Percentiles rank a stretch among this genome's conserved stretches.
phyloP scores from a whole-genome alignment of 75 land plant genomes.

The Chamaecyparis obtusa region DNA sequence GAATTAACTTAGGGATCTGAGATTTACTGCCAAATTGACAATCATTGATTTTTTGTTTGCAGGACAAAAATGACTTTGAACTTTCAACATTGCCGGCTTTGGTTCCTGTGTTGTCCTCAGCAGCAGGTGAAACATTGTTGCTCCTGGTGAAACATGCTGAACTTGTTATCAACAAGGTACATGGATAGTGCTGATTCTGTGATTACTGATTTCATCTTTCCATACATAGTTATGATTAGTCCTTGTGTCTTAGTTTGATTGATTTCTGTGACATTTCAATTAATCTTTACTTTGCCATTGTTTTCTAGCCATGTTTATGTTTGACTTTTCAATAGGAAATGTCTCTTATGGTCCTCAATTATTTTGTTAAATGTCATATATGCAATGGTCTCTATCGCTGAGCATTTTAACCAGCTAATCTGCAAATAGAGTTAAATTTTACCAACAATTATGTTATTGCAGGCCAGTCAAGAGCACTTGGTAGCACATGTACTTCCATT shows the following conservation, averaged over 20 bases:
- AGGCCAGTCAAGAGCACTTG: conserved; percentile 81
- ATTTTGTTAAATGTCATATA: neutral
- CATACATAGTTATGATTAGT: neutral
- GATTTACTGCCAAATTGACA: neutral
- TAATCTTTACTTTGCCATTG: neutral
- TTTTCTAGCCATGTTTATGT: neutral
- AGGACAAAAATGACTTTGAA: conserved; percentile 94
- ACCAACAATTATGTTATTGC: conserved; percentile 9
- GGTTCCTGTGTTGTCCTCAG: conserved; percentile 84
- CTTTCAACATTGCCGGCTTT: conserved; percentile 86
- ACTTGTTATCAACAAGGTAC: conserved; percentile 86
- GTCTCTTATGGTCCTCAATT: neutral
- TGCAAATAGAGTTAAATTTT: neutral
- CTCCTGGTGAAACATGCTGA: conserved; percentile 94
- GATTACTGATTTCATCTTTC: neutral
- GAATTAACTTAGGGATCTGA: neutral
- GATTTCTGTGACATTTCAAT: neutral
- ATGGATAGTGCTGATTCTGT: neutral
- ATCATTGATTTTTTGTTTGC: conserved; percentile 13
- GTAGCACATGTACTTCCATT: conserved; percentile 76
- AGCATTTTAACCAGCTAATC: neutral
- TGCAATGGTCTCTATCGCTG: neutral
- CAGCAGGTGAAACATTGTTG: conserved; percentile 85
- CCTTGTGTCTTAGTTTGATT: neutral
- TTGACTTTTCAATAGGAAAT: neutral